phyloP scores from a whole-genome alignment of 2,329 filamentous ascomycete genomes.

The Nannizziopsis arthrosporioides region DNA sequence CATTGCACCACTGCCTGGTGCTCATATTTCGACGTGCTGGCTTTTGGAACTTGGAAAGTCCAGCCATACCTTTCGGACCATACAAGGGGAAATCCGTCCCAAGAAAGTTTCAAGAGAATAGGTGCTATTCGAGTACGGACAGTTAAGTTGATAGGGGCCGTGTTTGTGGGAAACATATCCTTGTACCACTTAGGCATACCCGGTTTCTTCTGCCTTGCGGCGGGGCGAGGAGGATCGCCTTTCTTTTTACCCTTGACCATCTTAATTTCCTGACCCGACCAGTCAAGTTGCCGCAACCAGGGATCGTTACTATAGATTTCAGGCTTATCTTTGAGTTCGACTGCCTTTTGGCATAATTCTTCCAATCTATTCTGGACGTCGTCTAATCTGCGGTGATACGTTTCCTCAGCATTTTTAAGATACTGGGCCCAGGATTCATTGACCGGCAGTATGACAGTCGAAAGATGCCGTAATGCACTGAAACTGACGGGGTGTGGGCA shows the following conservation, averaged over 20 bases:
- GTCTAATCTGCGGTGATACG: slow-evolving; percentile 63
- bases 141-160: slow-evolving; percentile 57
- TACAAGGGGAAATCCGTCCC: slow-evolving; percentile 78
- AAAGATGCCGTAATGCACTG: slow-evolving; percentile 82
- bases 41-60: slow-evolving; percentile 67
- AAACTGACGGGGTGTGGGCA: slow-evolving; percentile 98
- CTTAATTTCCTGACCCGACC: slow-evolving; percentile 82
- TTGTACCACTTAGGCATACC: slow-evolving; percentile 97
- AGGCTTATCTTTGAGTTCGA: slow-evolving; percentile 58
- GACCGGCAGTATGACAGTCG: slow-evolving; percentile 82
- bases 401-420: slow-evolving; percentile 69
- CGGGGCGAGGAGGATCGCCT: slow-evolving; percentile 61
- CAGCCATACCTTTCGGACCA: slow-evolving; percentile 93
- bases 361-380: slow-evolving; percentile 68
- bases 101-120: slow-evolving; percentile 67
- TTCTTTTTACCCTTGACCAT: slow-evolving; percentile 91
- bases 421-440: slow-evolving; percentile 82
- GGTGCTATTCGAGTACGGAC: slow-evolving; percentile 83
- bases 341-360: slow-evolving; percentile 61
- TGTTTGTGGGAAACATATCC: slow-evolving; percentile 62
- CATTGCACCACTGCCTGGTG: slow-evolving; percentile 62
- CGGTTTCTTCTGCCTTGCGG: slow-evolving; percentile 77
- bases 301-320: slow-evolving; percentile 66
- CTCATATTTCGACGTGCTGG: slow-evolving; percentile 53
- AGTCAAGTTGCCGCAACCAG: slow-evolving; percentile 89